Base-by-base conservation (phyloP, 768 basidiomycete species). In the Podaxis sp. region DNA sequence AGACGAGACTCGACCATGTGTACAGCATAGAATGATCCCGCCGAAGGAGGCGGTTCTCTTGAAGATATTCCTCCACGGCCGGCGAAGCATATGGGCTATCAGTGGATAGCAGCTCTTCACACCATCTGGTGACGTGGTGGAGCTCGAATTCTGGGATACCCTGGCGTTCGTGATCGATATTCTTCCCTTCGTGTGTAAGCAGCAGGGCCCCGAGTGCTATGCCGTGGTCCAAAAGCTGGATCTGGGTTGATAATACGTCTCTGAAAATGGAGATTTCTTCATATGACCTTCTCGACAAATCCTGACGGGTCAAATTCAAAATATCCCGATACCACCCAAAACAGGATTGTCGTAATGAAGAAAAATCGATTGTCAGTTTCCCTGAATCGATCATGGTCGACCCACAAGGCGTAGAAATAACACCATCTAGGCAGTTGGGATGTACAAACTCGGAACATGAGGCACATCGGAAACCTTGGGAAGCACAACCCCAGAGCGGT, bases 401-500 rank as follows among this genome's bases (percentile, higher is more conserved):
- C 4, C 76, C 75, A 66, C 89, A 92, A 3, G 62, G 65, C 2
- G 75, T 71, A n/a, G 72, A 66, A 4, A 52, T 57, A 24, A 70
- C 61, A 3, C 71, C 54, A 8, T 67, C 64, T 3, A 79, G 63
- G 70, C 91, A 95, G 15, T 73, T 61, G 4, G 75, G 63, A 74
- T 93, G 92, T 13, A 81, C 79, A 59, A 90, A 86, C 22, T 81
- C 76, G 38, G 79, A 79, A 73, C 93, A 95, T 2, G 76, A 74
- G 26, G 71, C 70, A 69, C 93, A 95, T 55, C 82, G 83, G 22
- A 88, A 68, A 2, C 84, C 89, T 71, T 94, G 92, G 39, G 73
- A 73, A 13, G 78, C 73, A 53, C 75, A 79, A 2, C 92, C 93
- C 92, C 92, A 94, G 11, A 94, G 78, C 1, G 93, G 93, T 48